Evolutionary conservation across 2,329 filamentous ascomycete species (phyloP).

Genomic region (Colletotrichum sp.): DNA sequence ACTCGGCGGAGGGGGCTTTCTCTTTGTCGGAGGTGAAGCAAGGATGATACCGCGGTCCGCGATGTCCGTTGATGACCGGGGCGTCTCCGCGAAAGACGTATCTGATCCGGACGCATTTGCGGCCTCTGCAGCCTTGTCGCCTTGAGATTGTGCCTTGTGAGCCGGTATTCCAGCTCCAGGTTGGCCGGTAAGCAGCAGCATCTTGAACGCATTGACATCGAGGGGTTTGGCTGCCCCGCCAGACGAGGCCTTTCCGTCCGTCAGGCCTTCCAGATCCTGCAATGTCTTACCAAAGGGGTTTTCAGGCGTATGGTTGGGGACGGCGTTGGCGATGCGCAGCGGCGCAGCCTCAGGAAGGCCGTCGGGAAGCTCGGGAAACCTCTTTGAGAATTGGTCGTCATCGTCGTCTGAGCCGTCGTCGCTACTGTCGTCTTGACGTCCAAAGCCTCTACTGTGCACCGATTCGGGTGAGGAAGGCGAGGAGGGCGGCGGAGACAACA

Average conservation of each 20-base stretch:
- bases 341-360: constrained; percentile 16
- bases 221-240: constrained; percentile 48
- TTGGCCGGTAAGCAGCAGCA: constrained; percentile 77
- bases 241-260: constrained; percentile 34
- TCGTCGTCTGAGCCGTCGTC: constrained; percentile 34
- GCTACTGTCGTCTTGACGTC: constrained; percentile 28
- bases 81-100: constrained; percentile 46
- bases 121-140: constrained; percentile 61
- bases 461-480: constrained; percentile 56
- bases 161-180: constrained; percentile 33
- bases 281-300: constrained; percentile 64
- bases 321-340: constrained; percentile 22
- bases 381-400: constrained; percentile 19
- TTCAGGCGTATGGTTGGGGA: constrained; percentile 35
- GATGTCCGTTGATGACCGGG: constrained; percentile 64
- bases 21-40: constrained; percentile 52
- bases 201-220: constrained; percentile 80
- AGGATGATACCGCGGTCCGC: constrained; percentile 54
- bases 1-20: constrained; percentile 74
- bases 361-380: constrained; percentile 20
- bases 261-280: constrained; percentile 51
- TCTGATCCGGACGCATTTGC: constrained; percentile 15
- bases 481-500: constrained; percentile 68
- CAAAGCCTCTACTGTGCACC: constrained; percentile 22
- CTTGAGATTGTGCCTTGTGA: constrained; percentile 35